Percentiles rank a stretch among this genome's conserved stretches.
phyloP scores from a whole-genome alignment of 2,329 filamentous ascomycete genomes.

The Trichophyton equinum region DNA sequence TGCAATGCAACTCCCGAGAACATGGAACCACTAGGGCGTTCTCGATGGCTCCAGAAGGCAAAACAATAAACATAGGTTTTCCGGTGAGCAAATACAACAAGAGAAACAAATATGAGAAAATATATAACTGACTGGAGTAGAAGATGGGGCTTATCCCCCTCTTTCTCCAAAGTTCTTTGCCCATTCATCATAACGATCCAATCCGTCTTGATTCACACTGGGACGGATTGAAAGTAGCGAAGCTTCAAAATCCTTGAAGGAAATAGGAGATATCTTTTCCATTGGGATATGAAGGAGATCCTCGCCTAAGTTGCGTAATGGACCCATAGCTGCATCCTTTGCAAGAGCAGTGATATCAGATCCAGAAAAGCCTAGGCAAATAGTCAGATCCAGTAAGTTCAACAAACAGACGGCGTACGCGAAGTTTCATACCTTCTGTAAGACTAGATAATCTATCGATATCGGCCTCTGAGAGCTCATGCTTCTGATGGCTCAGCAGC shows the following conservation, averaged over 20 bases:
- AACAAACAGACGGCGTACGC: neutral
- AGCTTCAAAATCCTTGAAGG: slow-evolving; percentile 67
- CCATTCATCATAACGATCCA: slow-evolving; percentile 91
- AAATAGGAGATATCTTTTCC: slow-evolving; percentile 85
- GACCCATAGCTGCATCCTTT: slow-evolving; percentile 97
- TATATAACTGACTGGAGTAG: neutral
- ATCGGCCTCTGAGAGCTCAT: slow-evolving; percentile 59
- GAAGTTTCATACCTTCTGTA: slow-evolving; percentile 58
- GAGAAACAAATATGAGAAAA: neutral
- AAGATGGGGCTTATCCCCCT: slow-evolving; percentile 46
- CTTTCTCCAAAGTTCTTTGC: slow-evolving; percentile 84
- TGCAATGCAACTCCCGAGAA: neutral
- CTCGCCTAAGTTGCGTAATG: slow-evolving; percentile 78
- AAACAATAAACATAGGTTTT: neutral
- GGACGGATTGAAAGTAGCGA: slow-evolving; percentile 77
- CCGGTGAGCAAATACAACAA: neutral
- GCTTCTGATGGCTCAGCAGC: slow-evolving; percentile 76
- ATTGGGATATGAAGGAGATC: slow-evolving; percentile 80
- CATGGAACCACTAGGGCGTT: neutral
- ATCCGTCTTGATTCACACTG: slow-evolving; percentile 71
- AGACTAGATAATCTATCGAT: slow-evolving; percentile 61
- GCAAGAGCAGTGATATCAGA: slow-evolving; percentile 93
- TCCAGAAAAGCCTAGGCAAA: slow-evolving; percentile 73
- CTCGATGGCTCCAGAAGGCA: neutral
- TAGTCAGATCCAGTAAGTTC: neutral